phyloP scores from a whole-genome alignment of 2,329 filamentous ascomycete genomes.

The Canariomyces notabilis region DNA sequence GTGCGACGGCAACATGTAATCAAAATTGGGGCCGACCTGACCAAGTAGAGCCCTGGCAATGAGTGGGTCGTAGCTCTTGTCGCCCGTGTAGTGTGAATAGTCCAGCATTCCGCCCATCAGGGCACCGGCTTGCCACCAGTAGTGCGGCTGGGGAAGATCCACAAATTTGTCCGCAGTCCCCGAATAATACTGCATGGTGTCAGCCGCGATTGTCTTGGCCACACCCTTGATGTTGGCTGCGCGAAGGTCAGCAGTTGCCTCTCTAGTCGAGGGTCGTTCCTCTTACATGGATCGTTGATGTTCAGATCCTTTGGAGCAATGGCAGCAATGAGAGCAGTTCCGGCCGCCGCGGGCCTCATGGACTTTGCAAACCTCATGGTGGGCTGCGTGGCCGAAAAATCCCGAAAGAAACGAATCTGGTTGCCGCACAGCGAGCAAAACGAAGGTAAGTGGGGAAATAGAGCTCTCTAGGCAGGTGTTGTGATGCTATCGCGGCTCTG shows the following conservation, averaged over 20 bases:
- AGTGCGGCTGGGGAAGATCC: conserved; percentile 62
- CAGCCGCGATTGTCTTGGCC: conserved; percentile 55
- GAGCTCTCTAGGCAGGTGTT: not conserved
- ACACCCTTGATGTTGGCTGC: conserved; percentile 58
- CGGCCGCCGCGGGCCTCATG: conserved; percentile 17
- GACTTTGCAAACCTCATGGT: conserved; percentile 29
- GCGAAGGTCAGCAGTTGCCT: not conserved
- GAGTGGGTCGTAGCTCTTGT: conserved; percentile 56
- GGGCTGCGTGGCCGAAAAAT: conserved; percentile 3
- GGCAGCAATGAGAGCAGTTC: conserved; percentile 20
- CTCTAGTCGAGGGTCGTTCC: conserved; percentile 14
- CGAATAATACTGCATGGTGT: conserved; percentile 59
- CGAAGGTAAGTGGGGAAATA: not conserved
- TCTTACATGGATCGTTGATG: conserved; percentile 33
- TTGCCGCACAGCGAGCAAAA: conserved; percentile 22
- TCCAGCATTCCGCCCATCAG: conserved; percentile 65
- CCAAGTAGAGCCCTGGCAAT: conserved; percentile 55
- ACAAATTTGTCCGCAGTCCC: conserved; percentile 54
- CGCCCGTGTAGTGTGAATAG: conserved; percentile 63
- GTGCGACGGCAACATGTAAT: conserved; percentile 57
- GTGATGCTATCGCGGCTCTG: not conserved
- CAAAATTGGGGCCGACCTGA: conserved; percentile 51
- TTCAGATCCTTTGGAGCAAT: conserved; percentile 33
- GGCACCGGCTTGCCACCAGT: conserved; percentile 63
- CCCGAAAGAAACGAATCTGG: not conserved